These are phyloP conservation scores for Citrullus amarus DNA, from an alignment of 306 rosid genomes.

Conservation along the genomic window DNA sequence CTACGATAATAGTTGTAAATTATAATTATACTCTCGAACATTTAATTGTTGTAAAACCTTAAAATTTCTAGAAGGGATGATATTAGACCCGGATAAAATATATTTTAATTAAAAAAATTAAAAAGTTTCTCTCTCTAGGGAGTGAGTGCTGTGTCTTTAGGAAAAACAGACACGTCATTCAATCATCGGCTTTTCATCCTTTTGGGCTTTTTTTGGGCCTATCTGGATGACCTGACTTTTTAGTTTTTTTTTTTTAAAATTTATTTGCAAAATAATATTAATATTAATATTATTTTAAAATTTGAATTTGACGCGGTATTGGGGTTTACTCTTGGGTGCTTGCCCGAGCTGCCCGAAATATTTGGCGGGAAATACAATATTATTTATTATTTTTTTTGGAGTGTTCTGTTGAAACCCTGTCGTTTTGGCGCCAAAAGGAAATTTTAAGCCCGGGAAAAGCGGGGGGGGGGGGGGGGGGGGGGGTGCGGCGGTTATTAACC, in stretches of 20 bases:
- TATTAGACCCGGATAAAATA: no score
- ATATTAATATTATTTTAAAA: neutral
- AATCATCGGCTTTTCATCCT: neutral
- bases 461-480: conserved; percentile 10
- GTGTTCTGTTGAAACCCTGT: neutral
- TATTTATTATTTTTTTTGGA: neutral
- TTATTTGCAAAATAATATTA: no score
- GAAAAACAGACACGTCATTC: neutral
- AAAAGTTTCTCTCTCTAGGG: neutral
- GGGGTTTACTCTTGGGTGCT: neutral
- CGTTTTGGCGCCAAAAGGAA: conserved; percentile 1
- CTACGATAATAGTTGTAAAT: no score
- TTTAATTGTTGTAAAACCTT: no score
- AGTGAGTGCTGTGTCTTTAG: neutral
- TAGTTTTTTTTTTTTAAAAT: neutral
- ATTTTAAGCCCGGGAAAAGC: neutral
- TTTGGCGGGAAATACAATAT: neutral
- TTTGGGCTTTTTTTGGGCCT: neutral
- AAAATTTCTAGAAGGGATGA: no score
- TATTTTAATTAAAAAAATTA: no score
- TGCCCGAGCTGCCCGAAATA: neutral
- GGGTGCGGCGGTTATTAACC: neutral
- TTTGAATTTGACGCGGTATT: neutral
- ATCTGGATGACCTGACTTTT: neutral
- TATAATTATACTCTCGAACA: no score